Evolutionary conservation across 345 rosid species (phyloP).

Genomic region (Mercurialis annua): DNA sequence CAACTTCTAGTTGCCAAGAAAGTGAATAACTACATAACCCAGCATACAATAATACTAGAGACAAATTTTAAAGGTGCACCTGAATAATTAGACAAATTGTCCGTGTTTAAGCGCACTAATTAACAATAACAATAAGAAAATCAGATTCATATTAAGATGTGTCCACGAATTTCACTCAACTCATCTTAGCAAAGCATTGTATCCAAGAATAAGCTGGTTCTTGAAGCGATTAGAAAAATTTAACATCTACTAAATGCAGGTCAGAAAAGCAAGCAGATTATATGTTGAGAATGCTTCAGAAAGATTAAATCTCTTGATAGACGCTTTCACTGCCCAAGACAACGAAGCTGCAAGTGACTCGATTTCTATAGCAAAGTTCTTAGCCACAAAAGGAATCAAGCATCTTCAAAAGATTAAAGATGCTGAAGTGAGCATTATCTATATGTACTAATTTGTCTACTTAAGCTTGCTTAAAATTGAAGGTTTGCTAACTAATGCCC

Average conservation of each 20-base stretch:
- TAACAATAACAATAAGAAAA: too few relatives aligned
- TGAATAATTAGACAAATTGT: too few relatives aligned
- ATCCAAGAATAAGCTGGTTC: too few relatives aligned
- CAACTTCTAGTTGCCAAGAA: too few relatives aligned
- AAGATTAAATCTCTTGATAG: conserved; percentile 59
- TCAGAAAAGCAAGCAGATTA: conserved; percentile 44
- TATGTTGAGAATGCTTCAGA: conserved; percentile 51
- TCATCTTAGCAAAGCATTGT: too few relatives aligned
- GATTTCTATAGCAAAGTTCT: conserved; percentile 54
- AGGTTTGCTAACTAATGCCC: not conserved
- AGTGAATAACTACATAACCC: too few relatives aligned
- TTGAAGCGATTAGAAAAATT: too few relatives aligned
- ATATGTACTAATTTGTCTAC: not conserved
- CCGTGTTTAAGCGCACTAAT: too few relatives aligned
- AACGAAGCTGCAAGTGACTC: conserved; percentile 40
- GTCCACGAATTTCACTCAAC: too few relatives aligned
- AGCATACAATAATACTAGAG: too few relatives aligned
- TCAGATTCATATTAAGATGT: too few relatives aligned
- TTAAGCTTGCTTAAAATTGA: not conserved
- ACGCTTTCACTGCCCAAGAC: conserved; percentile 57
- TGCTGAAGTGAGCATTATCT: conserved; percentile 42
- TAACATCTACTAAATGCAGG: conserved; percentile 32
- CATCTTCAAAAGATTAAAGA: conserved; percentile 48
- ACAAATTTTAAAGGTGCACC: too few relatives aligned
- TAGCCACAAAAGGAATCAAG: conserved; percentile 39